These are phyloP conservation scores for Phytophthora citrophthora DNA, from an alignment of 352 stramenopile genomes.

Conservation along the genomic window DNA sequence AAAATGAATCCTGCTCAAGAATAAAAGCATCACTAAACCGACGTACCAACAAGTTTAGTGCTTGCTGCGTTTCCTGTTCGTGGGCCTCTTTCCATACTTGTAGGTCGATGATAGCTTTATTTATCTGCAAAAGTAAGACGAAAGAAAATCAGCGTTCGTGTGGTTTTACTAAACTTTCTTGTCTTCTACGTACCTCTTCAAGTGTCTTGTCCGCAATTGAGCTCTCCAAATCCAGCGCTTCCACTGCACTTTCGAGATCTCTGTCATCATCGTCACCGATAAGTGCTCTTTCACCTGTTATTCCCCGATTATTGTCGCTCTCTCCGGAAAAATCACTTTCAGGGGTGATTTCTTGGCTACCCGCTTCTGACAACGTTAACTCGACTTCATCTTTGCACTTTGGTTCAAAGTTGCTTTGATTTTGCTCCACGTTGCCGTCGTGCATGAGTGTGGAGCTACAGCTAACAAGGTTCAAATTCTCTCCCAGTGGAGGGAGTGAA, in stretches of 20 bases:
- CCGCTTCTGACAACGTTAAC: background rate
- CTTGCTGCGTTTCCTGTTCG: conserved; percentile 31
- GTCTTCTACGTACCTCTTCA: conserved; percentile 34
- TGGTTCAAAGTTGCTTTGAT: conserved; percentile 11
- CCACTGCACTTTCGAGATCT: conserved; percentile 47
- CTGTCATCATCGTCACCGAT: conserved; percentile 44
- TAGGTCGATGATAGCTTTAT: conserved; percentile 46
- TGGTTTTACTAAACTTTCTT: background rate
- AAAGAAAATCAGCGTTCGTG: too few relatives aligned
- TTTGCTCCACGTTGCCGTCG: background rate
- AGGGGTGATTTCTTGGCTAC: conserved; percentile 6
- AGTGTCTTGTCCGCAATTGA: conserved; percentile 45
- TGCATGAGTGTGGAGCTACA: background rate
- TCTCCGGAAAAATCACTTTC: conserved; percentile 15
- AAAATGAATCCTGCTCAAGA: too few relatives aligned
- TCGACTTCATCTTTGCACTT: background rate
- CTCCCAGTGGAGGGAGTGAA: conserved; percentile 3
- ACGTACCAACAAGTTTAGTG: conserved; percentile 40
- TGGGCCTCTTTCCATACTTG: conserved; percentile 46
- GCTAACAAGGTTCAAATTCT: conserved; percentile 7
- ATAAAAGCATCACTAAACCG: too few relatives aligned
- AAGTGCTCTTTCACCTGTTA: conserved; percentile 11
- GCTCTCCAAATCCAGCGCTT: conserved; percentile 39
- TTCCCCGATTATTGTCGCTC: conserved; percentile 20
- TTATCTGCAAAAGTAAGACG: conserved; percentile 40